These are phyloP conservation scores for Isatis tinctoria DNA, from an alignment of 345 rosid species.

Conservation along the genomic window DNA sequence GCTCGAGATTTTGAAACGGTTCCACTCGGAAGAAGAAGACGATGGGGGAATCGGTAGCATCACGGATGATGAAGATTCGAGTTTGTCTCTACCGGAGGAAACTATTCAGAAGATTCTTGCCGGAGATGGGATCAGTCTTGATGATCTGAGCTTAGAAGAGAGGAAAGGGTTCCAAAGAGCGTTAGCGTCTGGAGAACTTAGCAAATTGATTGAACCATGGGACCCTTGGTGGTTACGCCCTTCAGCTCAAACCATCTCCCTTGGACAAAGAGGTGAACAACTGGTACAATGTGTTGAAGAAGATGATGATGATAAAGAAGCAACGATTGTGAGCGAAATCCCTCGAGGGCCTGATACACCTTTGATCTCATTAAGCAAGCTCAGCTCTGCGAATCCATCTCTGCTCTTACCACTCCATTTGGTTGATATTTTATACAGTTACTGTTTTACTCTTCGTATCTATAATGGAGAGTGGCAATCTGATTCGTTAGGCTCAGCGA, in stretches of 20 bases:
- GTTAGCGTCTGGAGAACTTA: slow-evolving; percentile 79
- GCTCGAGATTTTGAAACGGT: slow-evolving; percentile 72
- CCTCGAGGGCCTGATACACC: slow-evolving; percentile 74
- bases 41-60: slow-evolving; percentile 36
- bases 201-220: slow-evolving; percentile 90
- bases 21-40: slow-evolving; percentile 65
- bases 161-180: slow-evolving; percentile 80
- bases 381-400: slow-evolving; percentile 62
- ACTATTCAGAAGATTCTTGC: slow-evolving; percentile 56
- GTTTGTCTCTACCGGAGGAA: slow-evolving; percentile 55
- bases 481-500: slow-evolving; percentile 62
- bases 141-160: slow-evolving; percentile 72
- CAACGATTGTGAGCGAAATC: slow-evolving; percentile 39
- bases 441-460: slow-evolving; percentile 75
- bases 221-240: slow-evolving; percentile 94
- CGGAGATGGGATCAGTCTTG: slow-evolving; percentile 55
- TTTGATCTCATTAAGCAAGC: slow-evolving; percentile 50
- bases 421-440: slow-evolving; percentile 62
- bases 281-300: slow-evolving; percentile 50
- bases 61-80: slow-evolving; percentile 40
- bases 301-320: slow-evolving; percentile 3
- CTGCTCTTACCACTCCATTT: slow-evolving; percentile 69
- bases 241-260: slow-evolving; percentile 56
- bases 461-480: slow-evolving; percentile 90
- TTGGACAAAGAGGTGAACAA: slow-evolving; percentile 56